Base-by-base conservation (phyloP, 495 filamentous ascomycete species). In the Delitschia confertaspora region DNA sequence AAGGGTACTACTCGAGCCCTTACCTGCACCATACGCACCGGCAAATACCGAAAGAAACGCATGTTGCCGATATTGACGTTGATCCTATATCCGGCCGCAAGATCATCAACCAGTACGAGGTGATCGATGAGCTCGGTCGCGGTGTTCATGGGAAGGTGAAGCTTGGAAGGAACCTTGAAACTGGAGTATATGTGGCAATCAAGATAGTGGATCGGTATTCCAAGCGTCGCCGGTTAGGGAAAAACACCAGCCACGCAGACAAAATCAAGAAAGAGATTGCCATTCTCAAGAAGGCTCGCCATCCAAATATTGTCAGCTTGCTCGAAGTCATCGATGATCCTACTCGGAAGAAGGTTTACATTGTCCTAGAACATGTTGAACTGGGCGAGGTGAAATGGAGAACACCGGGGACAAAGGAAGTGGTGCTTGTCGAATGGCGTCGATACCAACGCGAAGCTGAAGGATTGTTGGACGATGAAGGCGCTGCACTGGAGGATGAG, bases 281-380 rank as follows among this genome's bases (percentile, higher is more conserved):
- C 49, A 95, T 99, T 42, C 67, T 99, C 47, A 99, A 99, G 64
- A 96, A 96, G 69, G 91, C 89, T 32, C 80, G 88, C 10, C 91
- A 99, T 64, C 81, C 85, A 11, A 93, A 96, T 51, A 83, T 99
- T 29, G 93, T 96, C 46, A 87, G 83, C 56, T 69, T 99, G 36
- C 73, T 95, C 19, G 91, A 99, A 62, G 88, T 99, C 55, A 96
- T 99, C 55, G 91, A 99, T 56, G 91, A 99, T 60, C 87, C 88
- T 1, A 82, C 85, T 51, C 73, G 82, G 43, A 89, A 91, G 67
- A 99, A 99, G 65, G 93, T 99, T 42, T 96, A 99, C 65, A 85
- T 99, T 62, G 85, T 95, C 16, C 68, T 99, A 29, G 91, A 99
- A 60, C 88, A 84, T 61, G 87, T 95, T 46, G 84, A 94, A 57